phyloP scores from a whole-genome alignment of 1,284 basidiomycete species.

The Sanghuangporus weigelae region DNA sequence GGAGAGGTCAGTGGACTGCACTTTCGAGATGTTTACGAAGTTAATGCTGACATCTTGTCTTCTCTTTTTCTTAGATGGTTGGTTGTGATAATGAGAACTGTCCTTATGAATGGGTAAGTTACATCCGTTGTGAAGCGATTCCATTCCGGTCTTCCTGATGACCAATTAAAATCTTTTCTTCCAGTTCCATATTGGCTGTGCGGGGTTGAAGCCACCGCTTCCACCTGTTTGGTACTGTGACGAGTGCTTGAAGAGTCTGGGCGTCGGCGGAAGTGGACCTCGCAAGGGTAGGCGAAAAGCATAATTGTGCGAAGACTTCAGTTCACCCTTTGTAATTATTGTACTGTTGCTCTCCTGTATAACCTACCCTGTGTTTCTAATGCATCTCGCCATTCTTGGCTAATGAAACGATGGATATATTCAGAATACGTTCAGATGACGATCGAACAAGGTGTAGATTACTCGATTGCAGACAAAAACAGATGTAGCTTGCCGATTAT shows the following conservation, averaged over 20 bases:
- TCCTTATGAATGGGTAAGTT: constrained; percentile 66
- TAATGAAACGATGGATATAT: neutral
- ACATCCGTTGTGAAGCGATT: neutral
- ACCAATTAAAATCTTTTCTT: neutral
- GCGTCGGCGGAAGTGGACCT: constrained; percentile 5
- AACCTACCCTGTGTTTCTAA: no score
- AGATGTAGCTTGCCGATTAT: neutral
- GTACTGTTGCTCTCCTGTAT: neutral
- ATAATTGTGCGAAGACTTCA: neutral
- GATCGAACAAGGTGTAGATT: neutral
- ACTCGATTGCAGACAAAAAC: neutral
- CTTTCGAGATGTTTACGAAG: neutral
- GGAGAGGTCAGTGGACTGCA: constrained; percentile 45
- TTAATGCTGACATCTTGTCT: neutral
- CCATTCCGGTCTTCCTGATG: neutral
- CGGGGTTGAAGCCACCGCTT: constrained; percentile 23
- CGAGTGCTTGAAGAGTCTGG: constrained; percentile 18
- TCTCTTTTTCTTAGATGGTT: constrained; percentile 46
- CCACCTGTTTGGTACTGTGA: constrained; percentile 26
- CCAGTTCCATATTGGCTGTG: constrained; percentile 27
- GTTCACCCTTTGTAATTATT: neutral
- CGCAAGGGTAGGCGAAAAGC: constrained; percentile 6
- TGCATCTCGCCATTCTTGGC: no score
- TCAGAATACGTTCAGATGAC: neutral
- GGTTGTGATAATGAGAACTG: constrained; percentile 65